Base-by-base conservation (phyloP, 2,329 filamentous ascomycete genomes). In the Aaosphaeria pasadenensis region DNA sequence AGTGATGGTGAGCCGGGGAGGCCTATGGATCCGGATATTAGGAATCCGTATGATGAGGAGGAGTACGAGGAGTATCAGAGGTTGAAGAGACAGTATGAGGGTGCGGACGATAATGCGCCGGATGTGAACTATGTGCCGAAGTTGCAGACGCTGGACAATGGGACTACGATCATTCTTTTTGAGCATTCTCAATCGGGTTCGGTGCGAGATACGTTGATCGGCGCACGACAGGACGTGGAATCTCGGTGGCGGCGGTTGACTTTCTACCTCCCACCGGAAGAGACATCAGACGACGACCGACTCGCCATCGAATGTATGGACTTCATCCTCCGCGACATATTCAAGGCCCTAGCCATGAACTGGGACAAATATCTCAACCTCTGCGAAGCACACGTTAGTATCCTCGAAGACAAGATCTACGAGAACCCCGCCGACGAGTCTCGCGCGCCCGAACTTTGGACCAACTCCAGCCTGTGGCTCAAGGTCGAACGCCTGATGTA, bases 401-500 rank as follows among this genome's bases (percentile, higher is more conserved):
- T 79, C 36, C 64, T 80, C 4, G 74, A 77, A 56, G 75, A 77
- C 55, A 75, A 74, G 50, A 75, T 81, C 44, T 81, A 78, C 48
- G 78, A 79, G 31, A 75, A 75, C 32, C 78, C 78, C 0, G 77
- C 77, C 3, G 77, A 81, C 44, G 77, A 80, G 52, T 74, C 71
- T 7, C 69, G 77, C 2, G 77, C 77, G 0, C 76, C 76, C 1
- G 77, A 80, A 49, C 63, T 80, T 6, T 81, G 77, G 76, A 69
- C 66, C 9, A 79, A 79, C 53, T 75, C 74, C 28, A 73, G 70
- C 11, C 55, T 72, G 7, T 80, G 78, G 77, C 64, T 78, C n/a
- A 78, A 77, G 48, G 70, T 77, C 7, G 76, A 79, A 52, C 77
- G 78, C 38, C 59, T 80, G 39, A 71, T 79, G 56, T 77, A 74